phyloP scores from a whole-genome alignment of 768 basidiomycete species.

The Termitomyces sp. region DNA sequence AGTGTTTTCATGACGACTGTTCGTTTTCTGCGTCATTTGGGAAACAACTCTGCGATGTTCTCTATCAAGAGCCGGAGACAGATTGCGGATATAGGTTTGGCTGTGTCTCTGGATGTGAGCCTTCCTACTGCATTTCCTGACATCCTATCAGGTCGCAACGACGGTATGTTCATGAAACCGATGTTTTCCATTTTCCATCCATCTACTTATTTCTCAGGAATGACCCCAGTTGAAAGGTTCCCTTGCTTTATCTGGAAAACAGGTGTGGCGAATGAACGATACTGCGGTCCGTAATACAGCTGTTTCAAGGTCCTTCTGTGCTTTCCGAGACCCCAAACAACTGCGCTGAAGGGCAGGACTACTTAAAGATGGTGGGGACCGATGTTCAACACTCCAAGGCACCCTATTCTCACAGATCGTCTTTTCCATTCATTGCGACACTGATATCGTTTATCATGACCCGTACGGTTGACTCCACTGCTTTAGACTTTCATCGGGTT shows the following conservation, averaged over 20 bases:
- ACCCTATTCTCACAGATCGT: not conserved
- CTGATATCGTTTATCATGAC: not conserved
- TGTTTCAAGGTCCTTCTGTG: not conserved
- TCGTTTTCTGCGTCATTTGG: too few species aligned
- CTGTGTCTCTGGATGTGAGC: not conserved
- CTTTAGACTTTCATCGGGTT: not conserved
- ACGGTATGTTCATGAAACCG: not conserved
- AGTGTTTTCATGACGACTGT: too few species aligned
- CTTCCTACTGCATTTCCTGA: not conserved
- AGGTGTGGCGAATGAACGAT: not conserved
- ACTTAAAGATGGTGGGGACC: not conserved
- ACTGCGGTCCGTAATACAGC: not conserved
- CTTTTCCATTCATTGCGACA: not conserved
- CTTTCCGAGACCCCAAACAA: not conserved
- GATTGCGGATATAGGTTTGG: not conserved
- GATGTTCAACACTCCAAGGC: not conserved
- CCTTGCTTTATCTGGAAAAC: not conserved
- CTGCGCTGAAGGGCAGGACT: not conserved
- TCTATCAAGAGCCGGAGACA: too few species aligned
- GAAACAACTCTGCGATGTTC: too few species aligned
- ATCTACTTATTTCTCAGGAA: not conserved
- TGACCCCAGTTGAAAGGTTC: not conserved
- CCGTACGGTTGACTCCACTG: not conserved
- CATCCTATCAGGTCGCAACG: not conserved
- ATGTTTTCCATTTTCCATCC: not conserved